These are phyloP conservation scores for Naegleria lovaniensis DNA, from an alignment of 208 protist genomes.

Conservation along the genomic window DNA sequence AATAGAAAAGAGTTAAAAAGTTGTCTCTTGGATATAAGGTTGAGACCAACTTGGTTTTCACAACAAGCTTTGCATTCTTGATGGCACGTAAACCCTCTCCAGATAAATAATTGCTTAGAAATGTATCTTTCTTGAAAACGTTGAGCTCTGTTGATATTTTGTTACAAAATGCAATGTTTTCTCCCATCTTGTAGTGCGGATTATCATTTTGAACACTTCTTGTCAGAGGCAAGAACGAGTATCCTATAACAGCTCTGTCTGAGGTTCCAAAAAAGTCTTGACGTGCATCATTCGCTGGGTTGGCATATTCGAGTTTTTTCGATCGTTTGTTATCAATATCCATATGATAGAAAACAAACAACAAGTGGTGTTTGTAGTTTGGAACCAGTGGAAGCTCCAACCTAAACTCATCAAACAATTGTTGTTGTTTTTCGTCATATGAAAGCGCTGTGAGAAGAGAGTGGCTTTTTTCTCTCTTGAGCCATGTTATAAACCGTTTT, in stretches of 20 bases:
- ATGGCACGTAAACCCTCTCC: not conserved
- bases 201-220: not conserved
- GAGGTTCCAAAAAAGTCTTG: not conserved
- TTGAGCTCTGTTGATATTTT: not conserved
- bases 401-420: constrained; percentile 24
- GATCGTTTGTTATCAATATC: not conserved
- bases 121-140: not conserved
- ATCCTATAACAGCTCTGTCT: not conserved
- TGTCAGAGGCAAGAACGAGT: not conserved
- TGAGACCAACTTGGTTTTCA: not conserved
- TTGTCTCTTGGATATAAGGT: not conserved
- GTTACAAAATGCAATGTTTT: not conserved
- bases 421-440: not conserved
- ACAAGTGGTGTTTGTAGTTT: constrained; percentile 3
- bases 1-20: not conserved
- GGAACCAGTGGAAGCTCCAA: not conserved
- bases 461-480: not conserved
- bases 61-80: not conserved
- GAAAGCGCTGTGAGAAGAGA: not conserved
- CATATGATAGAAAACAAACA: constrained; percentile 22
- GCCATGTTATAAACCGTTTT: not conserved
- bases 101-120: not conserved
- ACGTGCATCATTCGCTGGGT: not conserved
- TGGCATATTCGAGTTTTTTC: not conserved
- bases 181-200: not conserved